These are phyloP conservation scores for Camelina hispida DNA, from an alignment of 345 rosid species.

Conservation along the genomic window DNA sequence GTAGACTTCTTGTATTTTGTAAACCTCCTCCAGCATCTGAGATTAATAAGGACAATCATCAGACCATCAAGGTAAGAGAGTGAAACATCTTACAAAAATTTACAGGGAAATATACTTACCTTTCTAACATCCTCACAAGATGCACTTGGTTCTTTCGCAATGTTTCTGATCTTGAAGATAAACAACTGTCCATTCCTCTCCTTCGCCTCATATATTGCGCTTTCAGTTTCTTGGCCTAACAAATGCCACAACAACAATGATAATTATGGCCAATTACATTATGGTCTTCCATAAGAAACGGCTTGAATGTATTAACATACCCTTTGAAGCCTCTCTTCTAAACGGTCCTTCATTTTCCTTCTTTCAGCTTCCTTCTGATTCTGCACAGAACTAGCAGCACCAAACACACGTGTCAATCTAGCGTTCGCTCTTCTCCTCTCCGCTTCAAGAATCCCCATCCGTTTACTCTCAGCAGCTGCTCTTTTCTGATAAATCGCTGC, in stretches of 20 bases:
- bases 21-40: constrained; percentile 90
- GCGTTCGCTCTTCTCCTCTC: constrained; percentile 78
- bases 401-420: constrained; percentile 65
- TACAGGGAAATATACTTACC: constrained; percentile 6
- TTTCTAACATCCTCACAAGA: constrained; percentile 41
- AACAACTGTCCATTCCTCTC: constrained; percentile 31
- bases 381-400: constrained; percentile 67
- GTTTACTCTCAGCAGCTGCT: constrained; percentile 86
- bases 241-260: not conserved
- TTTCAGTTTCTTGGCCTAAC: constrained; percentile 44
- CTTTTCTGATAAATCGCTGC: constrained; percentile 88
- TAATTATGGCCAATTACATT: constrained; percentile 16
- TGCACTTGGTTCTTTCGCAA: constrained; percentile 33
- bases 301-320: constrained; percentile 47
- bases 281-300: not conserved
- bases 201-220: constrained; percentile 44
- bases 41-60: constrained; percentile 13
- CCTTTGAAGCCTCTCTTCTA: constrained; percentile 86
- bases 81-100: not conserved
- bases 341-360: constrained; percentile 70
- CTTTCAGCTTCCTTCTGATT: constrained; percentile 82
- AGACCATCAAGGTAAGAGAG: not conserved
- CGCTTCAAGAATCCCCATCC: constrained; percentile 76
- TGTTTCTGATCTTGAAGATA: constrained; percentile 37
- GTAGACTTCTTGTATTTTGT: constrained; percentile 67